Evolutionary conservation across 169 alveolate genomes (phyloP).

Genomic region (Plasmodium gonderi): DNA sequence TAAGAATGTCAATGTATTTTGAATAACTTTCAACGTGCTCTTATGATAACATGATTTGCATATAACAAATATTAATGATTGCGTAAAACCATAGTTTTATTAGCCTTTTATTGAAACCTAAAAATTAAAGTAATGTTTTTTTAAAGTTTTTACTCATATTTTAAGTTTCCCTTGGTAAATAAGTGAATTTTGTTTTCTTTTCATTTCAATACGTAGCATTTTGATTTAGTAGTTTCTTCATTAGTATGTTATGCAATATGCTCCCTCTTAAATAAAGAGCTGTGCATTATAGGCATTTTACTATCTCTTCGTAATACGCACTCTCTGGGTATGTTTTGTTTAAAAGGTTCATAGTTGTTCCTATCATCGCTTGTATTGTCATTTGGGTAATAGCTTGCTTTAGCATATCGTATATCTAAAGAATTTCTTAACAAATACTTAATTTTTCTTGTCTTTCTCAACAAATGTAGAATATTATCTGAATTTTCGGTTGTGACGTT

Average conservation of each 20-base stretch:
- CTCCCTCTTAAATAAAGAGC: not conserved
- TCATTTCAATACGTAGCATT: not conserved
- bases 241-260: not conserved
- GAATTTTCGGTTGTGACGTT: constrained; percentile 26
- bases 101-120: not conserved
- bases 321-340: not conserved
- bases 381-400: constrained; percentile 2
- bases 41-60: not conserved
- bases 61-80: constrained; percentile 1
- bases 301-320: not conserved
- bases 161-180: not conserved
- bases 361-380: not conserved
- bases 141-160: not conserved
- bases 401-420: not conserved
- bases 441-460: constrained; percentile 47
- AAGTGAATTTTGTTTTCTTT: not conserved
- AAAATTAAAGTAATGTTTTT: not conserved
- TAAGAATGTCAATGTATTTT: not conserved
- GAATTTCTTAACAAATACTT: constrained; percentile 44
- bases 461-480: constrained; percentile 22
- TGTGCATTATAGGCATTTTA: not conserved
- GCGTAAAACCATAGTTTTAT: not conserved
- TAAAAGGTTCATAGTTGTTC: not conserved
- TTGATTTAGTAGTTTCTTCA: not conserved
- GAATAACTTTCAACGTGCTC: not conserved